Evolutionary conservation across 768 basidiomycete genomes (phyloP), one percentile per base, ranked within the genome.

Genomic region (Hericium coralloides): DNA sequence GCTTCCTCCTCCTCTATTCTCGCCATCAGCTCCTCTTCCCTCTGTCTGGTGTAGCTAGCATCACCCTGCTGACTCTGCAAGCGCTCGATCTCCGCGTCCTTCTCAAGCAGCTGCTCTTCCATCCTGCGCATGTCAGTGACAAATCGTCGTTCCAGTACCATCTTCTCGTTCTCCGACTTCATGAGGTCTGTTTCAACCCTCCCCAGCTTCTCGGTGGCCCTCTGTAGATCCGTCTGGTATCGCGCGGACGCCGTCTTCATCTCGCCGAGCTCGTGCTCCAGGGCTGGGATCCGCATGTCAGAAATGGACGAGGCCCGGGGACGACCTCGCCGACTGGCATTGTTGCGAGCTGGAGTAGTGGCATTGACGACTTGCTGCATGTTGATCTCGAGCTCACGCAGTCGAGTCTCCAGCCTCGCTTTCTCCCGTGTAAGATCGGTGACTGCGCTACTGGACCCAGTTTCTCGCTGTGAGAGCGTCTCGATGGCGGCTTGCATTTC

Each of bases 1-100:
- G 79, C 81, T 50, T 83, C 83, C 59, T 89, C 86, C 63, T 87
- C 85, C 47, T 89, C 86, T 26, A 90, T 81, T 60, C 88, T 75
- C 67, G 77, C 74, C 66, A 84, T 59, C 26, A 89, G 64, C 55
- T 82, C 82, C 23, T 78, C 76, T 65, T 89, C 88, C 52, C 87
- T 72, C 58, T 72, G 72, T 20, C 69, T 72, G 25, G 75, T 68
- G 51, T 67, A 65, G 22, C 53, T 58, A 2, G 72, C 79, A 22
- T 69, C 64, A 8, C 54, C 67, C 36, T 75, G 72, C 5, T 60
- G 60, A 36, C 67, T 72, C 63, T 65, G 72, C 47, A 81, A 55
- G 45, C 72, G 76, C 18, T 68, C 69, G 10, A 89, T 60, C 59
- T 89, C 88, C 41, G 82, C 81, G 31, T 84, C 80, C 62, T 76